Conservation (phyloP, 2,329 filamentous ascomycete species). For the Albifimbria verrucaria region DNA sequence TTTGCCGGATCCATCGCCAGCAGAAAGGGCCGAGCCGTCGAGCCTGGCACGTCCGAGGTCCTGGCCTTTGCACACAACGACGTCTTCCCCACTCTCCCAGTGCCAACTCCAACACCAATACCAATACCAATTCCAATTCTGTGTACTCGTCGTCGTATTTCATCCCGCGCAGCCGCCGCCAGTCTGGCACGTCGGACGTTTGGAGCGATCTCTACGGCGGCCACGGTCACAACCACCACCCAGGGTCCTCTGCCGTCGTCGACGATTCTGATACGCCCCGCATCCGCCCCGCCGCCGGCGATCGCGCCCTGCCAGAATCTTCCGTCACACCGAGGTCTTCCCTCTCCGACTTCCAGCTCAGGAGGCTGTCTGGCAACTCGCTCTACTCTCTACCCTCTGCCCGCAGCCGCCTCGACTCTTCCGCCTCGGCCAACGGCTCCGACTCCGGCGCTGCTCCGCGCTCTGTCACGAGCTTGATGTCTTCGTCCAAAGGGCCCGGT, state of each 20-base stretch:
- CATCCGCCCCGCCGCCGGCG: conserved; percentile 30
- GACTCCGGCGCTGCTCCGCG: conserved; percentile 42
- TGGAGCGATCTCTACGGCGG: conserved; percentile 39
- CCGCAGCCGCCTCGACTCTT: conserved; percentile 45
- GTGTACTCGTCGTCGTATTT: conserved; percentile 43
- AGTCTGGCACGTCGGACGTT: conserved; percentile 38
- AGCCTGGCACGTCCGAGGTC: conserved; percentile 55
- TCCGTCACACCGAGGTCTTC: conserved; percentile 44
- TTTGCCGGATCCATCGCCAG: conserved; percentile 27
- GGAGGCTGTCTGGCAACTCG: conserved; percentile 71
- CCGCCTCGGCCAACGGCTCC: conserved; percentile 51
- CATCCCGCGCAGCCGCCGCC: conserved; percentile 38
- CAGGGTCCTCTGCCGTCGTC: too few species aligned
- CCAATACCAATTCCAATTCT: too few species aligned
- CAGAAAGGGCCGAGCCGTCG: conserved; percentile 57
- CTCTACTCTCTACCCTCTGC: conserved; percentile 67
- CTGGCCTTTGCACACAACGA: conserved; percentile 42
- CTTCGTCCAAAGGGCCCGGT: conserved; percentile 38
- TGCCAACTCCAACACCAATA: too few species aligned
- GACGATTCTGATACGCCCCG: conserved; percentile 48
- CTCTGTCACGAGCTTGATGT: conserved; percentile 43
- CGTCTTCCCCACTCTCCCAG: too few species aligned
- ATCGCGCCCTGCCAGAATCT: conserved; percentile 43
- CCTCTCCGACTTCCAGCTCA: conserved; percentile 50
- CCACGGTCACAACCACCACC: too few species aligned